Evolutionary conservation across 371 early-diverging fungal species (phyloP), one percentile per base, ranked within the genome.

Genomic region (Syncephalastrum contaminatum): DNA sequence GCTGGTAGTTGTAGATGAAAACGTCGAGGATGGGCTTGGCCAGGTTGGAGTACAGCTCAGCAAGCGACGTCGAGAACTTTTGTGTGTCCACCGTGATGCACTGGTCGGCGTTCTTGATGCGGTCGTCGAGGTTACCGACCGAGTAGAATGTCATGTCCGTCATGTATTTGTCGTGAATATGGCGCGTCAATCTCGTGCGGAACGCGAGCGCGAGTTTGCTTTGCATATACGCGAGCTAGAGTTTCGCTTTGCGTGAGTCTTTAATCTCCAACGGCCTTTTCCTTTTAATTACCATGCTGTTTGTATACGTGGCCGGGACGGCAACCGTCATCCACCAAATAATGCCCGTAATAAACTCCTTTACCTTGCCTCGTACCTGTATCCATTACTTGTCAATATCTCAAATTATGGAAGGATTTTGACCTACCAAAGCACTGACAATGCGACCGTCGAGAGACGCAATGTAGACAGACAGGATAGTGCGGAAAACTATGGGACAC

Each of bases 301-400:
- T 97, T 57, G 97, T 97, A 70, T 92, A 93, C 16, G 96, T 96
- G 1, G 97, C 96, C 10, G 97, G 97, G 20, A 97, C 77, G 10
- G 96, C 92, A 36, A 96, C 89, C 10, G 83, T 80, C 88, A 97
- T 93, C 93, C 95, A 97, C 80, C 86, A 89, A 30, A 78, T 72
- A 48, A 97, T 81, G 10, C 92, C 92, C 25, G 81, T 64, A 24
- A 92, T 59, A 57, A 97, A 96, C 36, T 90, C 91, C 50, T 70
- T 80, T 25, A 79, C 73, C 51, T 91, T 83, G 15, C 90, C 90
- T 27, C 87, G 83, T 46, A 91, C 86, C 85, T 75, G 57, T 48
- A 51, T 59, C 40, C 18, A 30, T 30, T 8, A 10, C 36, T 10
- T 12, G 36, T 30, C 36, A 30, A 12, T 30, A 10, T 8, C 2